Evolutionary conservation across 148 eudicot species (phyloP), one percentile per base, ranked within the genome.

Genomic region (Gaultheria prostrata): DNA sequence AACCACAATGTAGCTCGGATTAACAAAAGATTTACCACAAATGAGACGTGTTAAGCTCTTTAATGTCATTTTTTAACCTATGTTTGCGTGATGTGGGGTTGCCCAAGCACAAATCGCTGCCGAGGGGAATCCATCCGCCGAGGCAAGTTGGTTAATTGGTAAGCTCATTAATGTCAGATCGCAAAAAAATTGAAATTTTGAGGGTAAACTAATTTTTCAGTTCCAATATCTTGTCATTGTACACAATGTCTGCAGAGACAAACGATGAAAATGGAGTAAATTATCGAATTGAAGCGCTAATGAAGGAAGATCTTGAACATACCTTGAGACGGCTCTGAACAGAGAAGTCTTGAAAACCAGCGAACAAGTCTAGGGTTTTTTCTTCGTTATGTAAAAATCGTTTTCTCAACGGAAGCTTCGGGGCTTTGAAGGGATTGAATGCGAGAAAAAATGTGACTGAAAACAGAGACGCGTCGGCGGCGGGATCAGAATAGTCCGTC

Each of bases 331-430:
- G 50, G 78, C 6, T 50, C 20, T 77, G 59, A 49, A 50, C 32
- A 14, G 59, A 77, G 79, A 28, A 14, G 78, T 24, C 54, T 76
- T 12, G 15, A 24, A 76, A 49, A 26, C 21, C 4, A 6, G 59
- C 32, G 35, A 28, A 49, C n/a, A 26, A 57, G 79, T 50, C 59
- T 77, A 77, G 59, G 79, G 35, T 77, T 77, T 77, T 77, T 26
- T 77, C 14, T 13, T 43, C n/a, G 51, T 54, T 21, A 3, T 57
- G 63, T 1, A 39, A 39, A 39, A 2, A 5, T 11, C 32, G 51
- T 6, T 26, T 48, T 74, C 80, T 43, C 43, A 30, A 12, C 59
- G 80, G 80, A 26, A 48, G 76, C 46, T 35, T 70, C 75, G 75
- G 75, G 32, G 59, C 39, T 6, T 10, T 12, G 80, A 77, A 77